Percentiles rank a stretch among this genome's conserved stretches.
Evolutionary conservation across 164 flowering plant species (phyloP).

Genomic region (Litsea cubeba): DNA sequence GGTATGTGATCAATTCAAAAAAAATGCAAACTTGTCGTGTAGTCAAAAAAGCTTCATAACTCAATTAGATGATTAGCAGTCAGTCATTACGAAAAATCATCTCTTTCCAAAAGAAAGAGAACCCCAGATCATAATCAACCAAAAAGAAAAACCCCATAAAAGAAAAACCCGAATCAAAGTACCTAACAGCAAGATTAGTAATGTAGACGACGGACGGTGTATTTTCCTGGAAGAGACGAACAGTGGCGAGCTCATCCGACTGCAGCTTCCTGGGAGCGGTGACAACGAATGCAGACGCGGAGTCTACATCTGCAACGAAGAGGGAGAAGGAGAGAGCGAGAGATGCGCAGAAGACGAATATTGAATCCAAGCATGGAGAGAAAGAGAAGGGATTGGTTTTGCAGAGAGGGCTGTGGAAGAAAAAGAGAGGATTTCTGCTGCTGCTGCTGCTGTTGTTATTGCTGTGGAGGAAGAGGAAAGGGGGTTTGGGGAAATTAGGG

Average conservation of each 20-base stretch:
- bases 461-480: not conserved
- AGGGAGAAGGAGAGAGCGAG: constrained; percentile 58
- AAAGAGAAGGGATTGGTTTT: not conserved
- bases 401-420: not conserved
- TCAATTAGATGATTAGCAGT: too few relatives aligned
- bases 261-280: constrained; percentile 71
- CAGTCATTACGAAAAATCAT: too few relatives aligned
- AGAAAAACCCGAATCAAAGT: not conserved
- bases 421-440: not conserved
- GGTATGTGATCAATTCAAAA: not conserved
- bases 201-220: constrained; percentile 98
- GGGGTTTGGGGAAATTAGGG: not conserved
- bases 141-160: not conserved
- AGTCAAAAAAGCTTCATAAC: too few relatives aligned
- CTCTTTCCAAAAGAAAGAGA: not conserved
- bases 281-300: constrained; percentile 75
- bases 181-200: constrained; percentile 89
- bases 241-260: constrained; percentile 94
- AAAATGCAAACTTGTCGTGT: too few relatives aligned
- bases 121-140: not conserved
- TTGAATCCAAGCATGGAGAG: constrained; percentile 27
- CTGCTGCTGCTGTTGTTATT: not conserved
- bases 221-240: constrained; percentile 83
- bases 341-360: constrained; percentile 53
- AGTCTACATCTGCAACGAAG: constrained; percentile 47